Evolutionary conservation across 2,329 filamentous ascomycete species (phyloP), one percentile per base, ranked within the genome.

Genomic region (Fusarium hostae): DNA sequence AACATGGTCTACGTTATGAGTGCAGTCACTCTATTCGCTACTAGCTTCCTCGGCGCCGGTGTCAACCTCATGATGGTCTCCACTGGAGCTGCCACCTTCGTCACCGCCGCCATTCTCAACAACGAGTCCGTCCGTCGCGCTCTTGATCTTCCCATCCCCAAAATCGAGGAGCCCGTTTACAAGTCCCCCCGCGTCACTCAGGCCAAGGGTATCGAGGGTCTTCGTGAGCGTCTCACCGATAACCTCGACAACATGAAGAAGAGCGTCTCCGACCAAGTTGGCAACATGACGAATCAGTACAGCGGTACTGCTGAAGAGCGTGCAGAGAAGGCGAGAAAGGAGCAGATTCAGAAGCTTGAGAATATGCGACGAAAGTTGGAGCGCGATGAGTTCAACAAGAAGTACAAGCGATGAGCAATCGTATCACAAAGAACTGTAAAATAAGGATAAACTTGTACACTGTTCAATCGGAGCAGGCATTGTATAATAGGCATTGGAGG

Each of bases 11-110:
- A 79, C 68, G 72, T 83, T n/a, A 76, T 87, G 47, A 83, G 83
- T 24, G 81, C 80, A 58, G 66, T 85, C 54, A 82, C 84, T 56
- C 81, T 86, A 76, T 35, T 85, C 51, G 79, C 80, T 45, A 86
- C 85, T 10, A 80, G 80, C 47, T 87, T 83, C 80, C 78, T 87
- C 61, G 84, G 85, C 22, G 81, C 85, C 41, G 84, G 79, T 57
- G 78, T 87, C 55, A 86, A 87, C 70, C 82, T 84, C 78, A 87
- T 87, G 83, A 78, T 80, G 71, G 74, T 80, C 12, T 82, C 86
- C 71, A 75, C 85, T 66, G 75, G 80, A 68, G 74, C 82, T 34
- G 78, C 82, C 28, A 78, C 78, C 30, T 74, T 80, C 52, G 75
- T 84, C 74, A 81, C 82, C 40, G 71, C 78, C 40, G 59, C 80